Evolutionary conservation across 306 rosid species (phyloP), one percentile per base, ranked within the genome.

Genomic region (Albizia julibrissin): DNA sequence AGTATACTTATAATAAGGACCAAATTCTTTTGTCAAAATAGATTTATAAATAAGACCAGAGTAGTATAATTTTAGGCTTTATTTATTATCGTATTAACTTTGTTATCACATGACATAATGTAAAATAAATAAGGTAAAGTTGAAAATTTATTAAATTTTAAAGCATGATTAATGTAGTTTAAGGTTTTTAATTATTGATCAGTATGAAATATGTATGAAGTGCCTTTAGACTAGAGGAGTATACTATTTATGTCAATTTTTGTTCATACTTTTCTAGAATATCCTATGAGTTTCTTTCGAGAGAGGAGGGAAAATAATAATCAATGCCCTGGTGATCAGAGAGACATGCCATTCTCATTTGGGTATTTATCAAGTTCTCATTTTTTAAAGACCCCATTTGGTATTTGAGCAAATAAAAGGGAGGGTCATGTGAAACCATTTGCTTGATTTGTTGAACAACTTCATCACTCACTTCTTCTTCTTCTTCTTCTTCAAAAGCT

Each of bases 401-500:
- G 33, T 67, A 8, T 54, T 22, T 31, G 8, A 33, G 80, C 80
- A 72, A 77, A 33, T 75, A 73, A 76, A 80, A 80, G 66, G 81
- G 69, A 27, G 24, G 76, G 34, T 50, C 66, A 75, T 65, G 79
- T 9, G 58, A 77, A 50, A 50, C 46, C 71, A 75, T 85, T 85
- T 59, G 70, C 47, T 69, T 39, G 5, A 27, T 66, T 77, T 67
- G 64, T 59, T 77, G 19, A 58, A 79, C 74, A 64, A 52, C 46
- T 68, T 3, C 50, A 44, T 16, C 6, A 31, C 29, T 66, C 37
- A 64, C 40, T 64, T 0, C 74, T 37, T 14, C 42, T 54, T 65
- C 78, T 75, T 81, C 80, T 42, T 76, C 82, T 61, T 79, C 52
- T 10, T 73, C 46, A 39, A 80, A 37, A 65, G 49, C 72, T 40